Evolutionary conservation across 2,329 filamentous ascomycete genomes (phyloP).

Genomic region (Lecanosticta acicola): DNA sequence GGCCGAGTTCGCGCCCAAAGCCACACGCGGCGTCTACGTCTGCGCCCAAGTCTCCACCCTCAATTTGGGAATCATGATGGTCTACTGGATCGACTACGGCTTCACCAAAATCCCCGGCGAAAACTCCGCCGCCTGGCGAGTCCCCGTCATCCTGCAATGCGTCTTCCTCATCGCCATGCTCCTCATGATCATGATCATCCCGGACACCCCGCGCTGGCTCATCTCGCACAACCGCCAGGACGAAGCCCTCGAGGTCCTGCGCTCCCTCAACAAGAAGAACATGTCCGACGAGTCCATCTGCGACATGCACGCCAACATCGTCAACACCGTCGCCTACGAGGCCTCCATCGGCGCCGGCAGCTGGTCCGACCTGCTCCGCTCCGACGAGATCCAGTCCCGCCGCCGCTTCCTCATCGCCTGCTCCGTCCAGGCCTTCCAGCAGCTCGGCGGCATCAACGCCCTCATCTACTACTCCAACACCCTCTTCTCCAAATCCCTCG

Average conservation of each 20-base stretch:
- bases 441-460: constrained; percentile 29
- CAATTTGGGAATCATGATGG: constrained; percentile 43
- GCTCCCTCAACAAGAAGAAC: constrained; percentile 24
- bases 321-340: constrained; percentile 26
- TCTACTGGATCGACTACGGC: constrained; percentile 46
- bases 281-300: constrained; percentile 23
- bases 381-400: constrained; percentile 27
- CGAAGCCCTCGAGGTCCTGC: constrained; percentile 34
- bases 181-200: constrained; percentile 36
- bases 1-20: constrained; percentile 37
- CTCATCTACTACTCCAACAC: constrained; percentile 29
- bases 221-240: constrained; percentile 36
- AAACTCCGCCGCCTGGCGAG: constrained; percentile 36
- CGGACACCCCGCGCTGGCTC: constrained; percentile 44
- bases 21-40: constrained; percentile 35
- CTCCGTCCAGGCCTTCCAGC: constrained; percentile 25
- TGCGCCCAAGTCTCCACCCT: constrained; percentile 46
- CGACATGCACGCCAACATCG: constrained; percentile 24
- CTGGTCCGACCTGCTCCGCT: constrained; percentile 27
- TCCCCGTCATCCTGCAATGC: constrained; percentile 41
- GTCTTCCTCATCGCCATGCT: constrained; percentile 40
- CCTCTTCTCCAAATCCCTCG: constrained; percentile 27
- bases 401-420: constrained; percentile 28
- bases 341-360: constrained; percentile 35
- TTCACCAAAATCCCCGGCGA: constrained; percentile 29